Percentiles rank a stretch among this genome's conserved stretches.
Conservation (phyloP, 1,139 yeast genomes). For the Starmera stellimalicola region DNA sequence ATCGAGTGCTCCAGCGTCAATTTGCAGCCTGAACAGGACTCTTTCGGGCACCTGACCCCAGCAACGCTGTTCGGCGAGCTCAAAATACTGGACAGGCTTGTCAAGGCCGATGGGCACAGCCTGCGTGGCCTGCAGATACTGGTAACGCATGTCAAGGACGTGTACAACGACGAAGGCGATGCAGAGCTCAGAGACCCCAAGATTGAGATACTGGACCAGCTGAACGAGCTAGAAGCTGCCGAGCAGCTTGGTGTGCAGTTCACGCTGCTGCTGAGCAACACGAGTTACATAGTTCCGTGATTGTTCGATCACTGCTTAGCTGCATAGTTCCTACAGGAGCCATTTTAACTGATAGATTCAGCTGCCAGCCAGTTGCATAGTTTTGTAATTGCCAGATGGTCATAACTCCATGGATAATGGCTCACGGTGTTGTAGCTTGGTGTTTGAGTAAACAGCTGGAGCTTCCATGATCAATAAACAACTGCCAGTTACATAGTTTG, state of each 20-base stretch:
- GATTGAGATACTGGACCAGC: constrained; percentile 33
- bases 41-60: constrained; percentile 81
- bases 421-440: too few species aligned
- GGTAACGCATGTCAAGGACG: constrained; percentile 68
- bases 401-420: too few species aligned
- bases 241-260: constrained; percentile 33
- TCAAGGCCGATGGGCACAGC: constrained; percentile 18
- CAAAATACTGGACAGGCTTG: constrained; percentile 23
- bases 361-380: too few species aligned
- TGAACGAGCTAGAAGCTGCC: constrained; percentile 31
- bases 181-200: too few species aligned
- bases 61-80: constrained; percentile 50
- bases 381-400: too few species aligned
- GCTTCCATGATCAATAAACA: too few species aligned
- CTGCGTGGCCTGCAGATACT: constrained; percentile 44
- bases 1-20: constrained; percentile 69
- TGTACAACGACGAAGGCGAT: constrained; percentile 16
- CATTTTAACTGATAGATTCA: too few species aligned
- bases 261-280: constrained; percentile 47
- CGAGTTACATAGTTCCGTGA: too few species aligned
- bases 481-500: too few species aligned
- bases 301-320: too few species aligned
- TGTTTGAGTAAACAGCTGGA: too few species aligned
- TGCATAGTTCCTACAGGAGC: too few species aligned
- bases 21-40: constrained; percentile 31